phyloP scores from a whole-genome alignment of 306 rosid species.

The Prunus campanulata region DNA sequence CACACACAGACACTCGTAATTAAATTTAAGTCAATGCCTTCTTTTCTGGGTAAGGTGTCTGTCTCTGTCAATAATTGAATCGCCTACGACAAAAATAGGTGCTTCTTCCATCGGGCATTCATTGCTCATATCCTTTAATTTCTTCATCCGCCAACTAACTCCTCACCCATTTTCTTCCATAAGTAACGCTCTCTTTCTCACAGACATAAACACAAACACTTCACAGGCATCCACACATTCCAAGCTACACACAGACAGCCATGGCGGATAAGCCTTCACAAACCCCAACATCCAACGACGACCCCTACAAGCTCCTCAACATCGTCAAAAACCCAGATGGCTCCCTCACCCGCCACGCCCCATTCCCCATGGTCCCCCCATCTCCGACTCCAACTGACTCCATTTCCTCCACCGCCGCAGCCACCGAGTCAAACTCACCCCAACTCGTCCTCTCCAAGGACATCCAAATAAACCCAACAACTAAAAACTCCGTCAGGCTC shows the following conservation, averaged over 20 bases:
- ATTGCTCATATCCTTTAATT: neutral
- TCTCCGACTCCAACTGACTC: neutral
- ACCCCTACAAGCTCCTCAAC: conserved; percentile 44
- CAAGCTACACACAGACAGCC: conserved; percentile 2
- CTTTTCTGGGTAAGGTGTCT: too few species aligned
- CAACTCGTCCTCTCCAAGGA: conserved; percentile 47
- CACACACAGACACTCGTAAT: too few species aligned
- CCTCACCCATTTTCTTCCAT: neutral
- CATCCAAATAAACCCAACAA: conserved; percentile 43
- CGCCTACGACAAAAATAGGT: neutral
- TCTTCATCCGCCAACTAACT: neutral
- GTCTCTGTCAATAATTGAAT: neutral
- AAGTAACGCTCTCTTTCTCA: neutral
- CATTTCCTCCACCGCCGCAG: neutral
- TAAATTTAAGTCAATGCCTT: too few species aligned
- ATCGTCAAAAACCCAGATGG: conserved; percentile 60
- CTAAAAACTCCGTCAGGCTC: conserved; percentile 58
- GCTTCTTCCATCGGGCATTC: neutral
- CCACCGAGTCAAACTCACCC: conserved; percentile 5
- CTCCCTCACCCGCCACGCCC: conserved; percentile 42
- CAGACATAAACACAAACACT: neutral
- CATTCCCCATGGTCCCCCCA: conserved; percentile 29
- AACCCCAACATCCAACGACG: conserved; percentile 14
- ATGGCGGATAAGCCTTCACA: conserved; percentile 38
- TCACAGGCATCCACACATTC: neutral